Evolutionary conservation across 352 stramenopile species (phyloP).

Genomic region (Pythium diclinum): DNA sequence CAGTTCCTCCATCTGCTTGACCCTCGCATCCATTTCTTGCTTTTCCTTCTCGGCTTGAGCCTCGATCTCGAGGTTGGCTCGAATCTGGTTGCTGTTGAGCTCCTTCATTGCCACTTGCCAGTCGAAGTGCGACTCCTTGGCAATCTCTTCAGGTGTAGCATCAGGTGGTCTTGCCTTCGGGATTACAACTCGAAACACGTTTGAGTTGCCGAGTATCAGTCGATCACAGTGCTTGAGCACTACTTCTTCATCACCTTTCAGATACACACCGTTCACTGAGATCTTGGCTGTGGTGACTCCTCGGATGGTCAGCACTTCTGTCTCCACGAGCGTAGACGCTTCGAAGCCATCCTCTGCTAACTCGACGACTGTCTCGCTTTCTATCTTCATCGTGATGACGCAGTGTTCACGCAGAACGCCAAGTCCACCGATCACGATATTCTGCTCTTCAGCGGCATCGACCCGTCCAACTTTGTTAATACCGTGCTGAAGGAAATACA

Average conservation of each 20-base stretch:
- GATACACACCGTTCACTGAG: slow-evolving; percentile 62
- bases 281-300: slow-evolving; percentile 48
- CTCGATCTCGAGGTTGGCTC: slow-evolving; percentile 54
- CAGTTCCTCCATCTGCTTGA: slow-evolving; percentile 76
- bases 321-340: neutral
- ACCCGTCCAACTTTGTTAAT: slow-evolving; percentile 61
- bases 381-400: slow-evolving; percentile 17
- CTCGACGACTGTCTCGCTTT: neutral
- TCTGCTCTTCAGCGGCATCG: slow-evolving; percentile 64
- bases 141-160: slow-evolving; percentile 30
- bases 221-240: slow-evolving; percentile 63
- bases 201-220: slow-evolving; percentile 72
- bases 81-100: slow-evolving; percentile 72
- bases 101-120: slow-evolving; percentile 83
- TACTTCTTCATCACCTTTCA: slow-evolving; percentile 36
- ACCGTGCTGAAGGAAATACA: slow-evolving; percentile 70
- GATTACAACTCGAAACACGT: slow-evolving; percentile 76
- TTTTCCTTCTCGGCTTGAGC: slow-evolving; percentile 64
- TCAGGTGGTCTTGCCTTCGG: slow-evolving; percentile 35
- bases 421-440: slow-evolving; percentile 74
- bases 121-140: slow-evolving; percentile 54
- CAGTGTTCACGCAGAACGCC: slow-evolving; percentile 81
- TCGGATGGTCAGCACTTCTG: slow-evolving; percentile 33
- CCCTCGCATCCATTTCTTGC: slow-evolving; percentile 66
- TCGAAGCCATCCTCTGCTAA: neutral